A percentile compares a stretch with the other conserved stretches of the same genome.
phyloP scores from a whole-genome alignment of 805 yeast genomes.

The Diddensiella caesifluorescens region DNA sequence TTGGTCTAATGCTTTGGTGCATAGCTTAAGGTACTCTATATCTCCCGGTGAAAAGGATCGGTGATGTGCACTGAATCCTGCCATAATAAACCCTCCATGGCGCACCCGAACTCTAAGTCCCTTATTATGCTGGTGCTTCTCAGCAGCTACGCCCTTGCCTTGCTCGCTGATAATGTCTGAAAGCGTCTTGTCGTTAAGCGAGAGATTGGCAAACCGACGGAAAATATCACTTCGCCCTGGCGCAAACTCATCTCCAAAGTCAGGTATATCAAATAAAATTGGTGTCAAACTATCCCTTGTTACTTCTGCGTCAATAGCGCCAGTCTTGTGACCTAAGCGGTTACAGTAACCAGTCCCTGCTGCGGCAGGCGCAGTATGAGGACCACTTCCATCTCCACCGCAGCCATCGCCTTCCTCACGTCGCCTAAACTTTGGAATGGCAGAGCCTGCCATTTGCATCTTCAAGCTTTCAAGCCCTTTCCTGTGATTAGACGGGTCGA shows the following conservation, averaged over 20 bases:
- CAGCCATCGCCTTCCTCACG: no score
- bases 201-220: background rate
- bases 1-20: slow-evolving; percentile 26
- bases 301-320: no score
- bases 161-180: background rate
- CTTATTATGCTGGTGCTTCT: background rate
- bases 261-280: background rate
- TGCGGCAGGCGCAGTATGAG: no score
- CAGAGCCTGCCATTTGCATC: no score
- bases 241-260: background rate
- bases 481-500: no score
- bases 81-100: slow-evolving; percentile 28
- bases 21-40: slow-evolving; percentile 27
- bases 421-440: no score
- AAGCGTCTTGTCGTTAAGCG: background rate
- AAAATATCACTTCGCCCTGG: slow-evolving; percentile 1
- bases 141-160: background rate
- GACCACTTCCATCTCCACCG: no score
- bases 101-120: slow-evolving; percentile 5
- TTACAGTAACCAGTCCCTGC: no score
- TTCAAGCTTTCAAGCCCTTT: no score
- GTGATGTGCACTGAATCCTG: slow-evolving; percentile 20
- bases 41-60: slow-evolving; percentile 28
- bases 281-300: no score
- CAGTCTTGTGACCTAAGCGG: no score